Evolutionary conservation across 345 rosid species (phyloP), one percentile per base, ranked within the genome.

Genomic region (Noccaea caerulescens): DNA sequence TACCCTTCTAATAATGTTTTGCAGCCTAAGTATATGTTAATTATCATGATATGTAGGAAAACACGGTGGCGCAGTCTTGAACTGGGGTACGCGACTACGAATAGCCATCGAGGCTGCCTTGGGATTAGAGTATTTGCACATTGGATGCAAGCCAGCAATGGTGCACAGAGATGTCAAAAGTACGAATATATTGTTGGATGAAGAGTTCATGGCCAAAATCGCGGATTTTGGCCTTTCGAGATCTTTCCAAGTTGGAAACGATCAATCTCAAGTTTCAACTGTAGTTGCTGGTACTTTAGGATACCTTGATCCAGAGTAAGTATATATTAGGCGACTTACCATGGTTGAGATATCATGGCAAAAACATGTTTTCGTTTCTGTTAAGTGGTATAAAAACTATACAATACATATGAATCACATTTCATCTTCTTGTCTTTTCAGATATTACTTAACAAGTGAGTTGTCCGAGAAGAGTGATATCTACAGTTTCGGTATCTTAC

Each of bases 31-130:
- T 39, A 58, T 20, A 58, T 39, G 10, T 20, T 23, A 30, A 32
- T 47, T 9, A 5, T 38, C 25, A 33, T 68, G 18, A 39, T 3
- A 36, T 56, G 46, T 39, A 73, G 77, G 77, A 16, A 73, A 57
- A 57, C 37, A 56, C 5, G 43, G 58, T 46, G 46, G 60, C 7
- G 49, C 72, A 11, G 18, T 58, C 47, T 57, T 73, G 58, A 52
- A 13, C 3, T 85, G 86, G 86, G 58, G 71, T 39, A 64, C 45
- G 30, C 63, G 86, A 52, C 56, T 83, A 16, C 63, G 32, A 38
- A 81, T 83, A 53, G 82, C 86, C 46, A 42, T 77, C 9, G 86
- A 79, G n/a, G 80, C 82, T 43, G 86, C 82, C 50, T 78, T 79
- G 77, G 73, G 73, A 68, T 45, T 75, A 36, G 69, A 75, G 53